Percentiles rank a stretch among this genome's conserved stretches.
phyloP scores from a whole-genome alignment of 306 rosid species.

The Trifolium dubium region DNA sequence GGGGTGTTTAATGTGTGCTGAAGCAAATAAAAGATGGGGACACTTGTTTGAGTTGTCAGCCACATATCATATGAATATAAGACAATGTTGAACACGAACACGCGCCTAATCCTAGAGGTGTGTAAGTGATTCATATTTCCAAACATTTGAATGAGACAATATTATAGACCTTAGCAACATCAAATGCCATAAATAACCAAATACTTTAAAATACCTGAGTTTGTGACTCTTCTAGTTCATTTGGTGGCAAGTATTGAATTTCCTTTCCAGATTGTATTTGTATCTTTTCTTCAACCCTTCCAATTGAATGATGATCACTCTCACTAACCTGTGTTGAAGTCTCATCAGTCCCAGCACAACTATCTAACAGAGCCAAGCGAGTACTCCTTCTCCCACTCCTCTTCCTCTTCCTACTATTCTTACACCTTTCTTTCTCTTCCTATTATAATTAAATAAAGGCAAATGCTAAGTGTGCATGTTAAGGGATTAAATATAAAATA shows the following conservation, averaged over 20 bases:
- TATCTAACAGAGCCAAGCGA: not conserved
- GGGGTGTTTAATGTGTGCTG: not conserved
- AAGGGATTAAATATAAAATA: not conserved
- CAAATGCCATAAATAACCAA: not conserved
- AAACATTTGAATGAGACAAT: not conserved
- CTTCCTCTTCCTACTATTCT: conserved; percentile 32
- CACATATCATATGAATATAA: not conserved
- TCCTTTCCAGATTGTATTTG: not conserved
- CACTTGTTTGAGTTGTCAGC: not conserved
- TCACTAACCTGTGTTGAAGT: not conserved
- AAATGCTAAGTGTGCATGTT: not conserved
- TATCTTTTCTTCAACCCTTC: conserved; percentile 13
- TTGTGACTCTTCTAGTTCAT: too few species aligned
- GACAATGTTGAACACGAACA: not conserved
- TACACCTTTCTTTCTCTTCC: not conserved
- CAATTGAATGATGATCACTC: not conserved
- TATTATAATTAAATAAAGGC: not conserved
- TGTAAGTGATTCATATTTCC: not conserved
- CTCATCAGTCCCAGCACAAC: not conserved
- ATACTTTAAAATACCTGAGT: conserved; percentile 36
- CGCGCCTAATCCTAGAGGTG: not conserved
- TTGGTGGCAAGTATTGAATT: not conserved
- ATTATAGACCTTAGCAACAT: not conserved
- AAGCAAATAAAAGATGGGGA: not conserved
- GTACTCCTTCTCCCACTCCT: not conserved